Evolutionary conservation across 352 stramenopile species (phyloP).

Genomic region (Globisporangium sylvaticum): DNA sequence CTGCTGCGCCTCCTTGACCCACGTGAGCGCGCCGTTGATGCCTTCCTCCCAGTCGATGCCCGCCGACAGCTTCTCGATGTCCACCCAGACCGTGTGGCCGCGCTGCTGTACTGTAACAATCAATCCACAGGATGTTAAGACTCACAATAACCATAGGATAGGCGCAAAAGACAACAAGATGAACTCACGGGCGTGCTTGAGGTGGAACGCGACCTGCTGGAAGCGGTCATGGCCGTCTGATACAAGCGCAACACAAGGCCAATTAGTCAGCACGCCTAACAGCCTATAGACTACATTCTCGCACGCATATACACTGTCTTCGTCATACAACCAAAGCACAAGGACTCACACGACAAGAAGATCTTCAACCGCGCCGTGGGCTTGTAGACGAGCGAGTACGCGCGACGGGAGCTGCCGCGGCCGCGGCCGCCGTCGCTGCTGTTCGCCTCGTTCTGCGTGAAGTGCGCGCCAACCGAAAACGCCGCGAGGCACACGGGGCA

Average conservation of each 20-base stretch:
- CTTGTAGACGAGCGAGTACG: conserved; percentile 34
- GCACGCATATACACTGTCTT: neutral
- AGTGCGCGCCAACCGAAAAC: conserved; percentile 4
- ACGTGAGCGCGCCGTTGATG: conserved; percentile 57
- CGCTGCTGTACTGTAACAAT: conserved; percentile 44
- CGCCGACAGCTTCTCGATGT: conserved; percentile 62
- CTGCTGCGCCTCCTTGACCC: conserved; percentile 64
- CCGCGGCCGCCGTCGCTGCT: neutral
- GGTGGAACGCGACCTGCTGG: conserved; percentile 62
- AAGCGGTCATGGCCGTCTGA: conserved; percentile 73
- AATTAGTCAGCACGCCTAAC: neutral
- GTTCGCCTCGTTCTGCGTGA: conserved; percentile 4
- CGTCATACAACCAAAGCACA: neutral
- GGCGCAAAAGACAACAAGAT: neutral
- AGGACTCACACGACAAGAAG: conserved; percentile 60
- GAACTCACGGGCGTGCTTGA: conserved; percentile 54
- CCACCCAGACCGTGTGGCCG: conserved; percentile 67
- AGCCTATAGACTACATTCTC: too few species aligned
- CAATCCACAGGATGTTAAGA: neutral
- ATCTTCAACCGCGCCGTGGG: conserved; percentile 55
- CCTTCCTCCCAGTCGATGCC: conserved; percentile 77
- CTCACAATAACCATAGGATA: neutral
- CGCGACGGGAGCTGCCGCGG: neutral
- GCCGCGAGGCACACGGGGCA: conserved; percentile 17
- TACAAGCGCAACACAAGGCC: neutral